Evolutionary conservation across 2,329 filamentous ascomycete species (phyloP), one percentile per base, ranked within the genome.

Genomic region (Neoscytalidium dimidiatum): DNA sequence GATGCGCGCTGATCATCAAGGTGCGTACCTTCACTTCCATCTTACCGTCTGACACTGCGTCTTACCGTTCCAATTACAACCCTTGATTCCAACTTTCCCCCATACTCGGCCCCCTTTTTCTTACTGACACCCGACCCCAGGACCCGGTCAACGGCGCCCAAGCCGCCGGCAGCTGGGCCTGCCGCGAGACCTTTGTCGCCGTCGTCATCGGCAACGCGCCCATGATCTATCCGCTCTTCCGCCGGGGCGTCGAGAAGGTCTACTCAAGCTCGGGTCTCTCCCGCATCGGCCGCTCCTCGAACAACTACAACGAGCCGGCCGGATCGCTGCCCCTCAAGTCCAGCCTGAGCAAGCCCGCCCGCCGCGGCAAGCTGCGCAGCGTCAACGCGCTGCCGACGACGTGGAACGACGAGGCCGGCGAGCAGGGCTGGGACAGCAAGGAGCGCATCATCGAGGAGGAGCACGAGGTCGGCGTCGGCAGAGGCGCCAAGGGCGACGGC

Each of bases 1-100:
- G 85, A 44, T 84, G 82, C 62, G 79, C 84, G 4, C 72, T 84
- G 6, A 85, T 86, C 52, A 64, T 85, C 29, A 80, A 69, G 8
- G 67, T 70, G 65, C 65, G 68, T 66, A 5, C 43, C 8, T 19
- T 38, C 29, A 9, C 28, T 49, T 31, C 41, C 26, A 26, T 49
- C 43, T 35, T 11, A 17, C 19, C 7, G 4, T 43, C 14, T n/a
- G n/a, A n/a, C n/a, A n/a, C n/a, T n/a, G n/a, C n/a, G n/a, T n/a
- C n/a, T n/a, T n/a, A n/a, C n/a, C 6, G n/a, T 17, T 11, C 19
- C 19, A 9, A 6, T 11, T 19, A 0, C 33, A 21, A 21, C 33
- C n/a, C 29, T 9, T 7, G 19, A 11, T 8, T 19, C 33, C n/a
- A n/a, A n/a, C n/a, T n/a, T n/a, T n/a, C n/a, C n/a, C 8, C 33